Conservation (phyloP, 768 basidiomycete genomes). For the Tylopilus balloui region DNA sequence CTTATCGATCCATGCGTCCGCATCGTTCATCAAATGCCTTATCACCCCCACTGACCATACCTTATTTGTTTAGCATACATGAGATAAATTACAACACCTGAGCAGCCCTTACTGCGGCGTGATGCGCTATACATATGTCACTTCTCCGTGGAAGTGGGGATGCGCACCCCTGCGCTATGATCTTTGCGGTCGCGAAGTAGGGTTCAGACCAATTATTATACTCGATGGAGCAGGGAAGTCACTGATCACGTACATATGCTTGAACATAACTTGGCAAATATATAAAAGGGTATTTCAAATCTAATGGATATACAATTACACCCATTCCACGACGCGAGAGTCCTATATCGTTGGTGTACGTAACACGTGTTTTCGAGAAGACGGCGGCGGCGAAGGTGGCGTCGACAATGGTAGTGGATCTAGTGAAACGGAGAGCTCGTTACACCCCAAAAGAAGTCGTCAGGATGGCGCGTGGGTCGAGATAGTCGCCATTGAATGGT, state of each 20-base stretch:
- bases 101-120: background rate
- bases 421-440: constrained; percentile 37
- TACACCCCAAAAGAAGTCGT: constrained; percentile 31
- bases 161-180: background rate
- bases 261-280: background rate
- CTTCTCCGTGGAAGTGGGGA: constrained; percentile 5
- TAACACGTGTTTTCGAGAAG: background rate
- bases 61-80: constrained; percentile 3
- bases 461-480: constrained; percentile 31
- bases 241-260: constrained; percentile 13
- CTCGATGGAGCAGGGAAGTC: background rate
- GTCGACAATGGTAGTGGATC: background rate
- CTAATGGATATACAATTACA: constrained; percentile 21
- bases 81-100: constrained; percentile 1
- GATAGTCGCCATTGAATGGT: constrained; percentile 30
- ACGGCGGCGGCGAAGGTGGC: too few species aligned
- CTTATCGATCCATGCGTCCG: background rate
- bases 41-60: constrained; percentile 1
- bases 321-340: constrained; percentile 12
- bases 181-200: background rate
- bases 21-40: background rate
- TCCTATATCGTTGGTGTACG: constrained; percentile 12
- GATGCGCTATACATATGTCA: background rate
- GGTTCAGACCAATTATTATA: background rate
- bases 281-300: constrained; percentile 23